Conservation (phyloP, 228 moss, liverwort and hornwort species). For the Sphagnum magellanicum region DNA sequence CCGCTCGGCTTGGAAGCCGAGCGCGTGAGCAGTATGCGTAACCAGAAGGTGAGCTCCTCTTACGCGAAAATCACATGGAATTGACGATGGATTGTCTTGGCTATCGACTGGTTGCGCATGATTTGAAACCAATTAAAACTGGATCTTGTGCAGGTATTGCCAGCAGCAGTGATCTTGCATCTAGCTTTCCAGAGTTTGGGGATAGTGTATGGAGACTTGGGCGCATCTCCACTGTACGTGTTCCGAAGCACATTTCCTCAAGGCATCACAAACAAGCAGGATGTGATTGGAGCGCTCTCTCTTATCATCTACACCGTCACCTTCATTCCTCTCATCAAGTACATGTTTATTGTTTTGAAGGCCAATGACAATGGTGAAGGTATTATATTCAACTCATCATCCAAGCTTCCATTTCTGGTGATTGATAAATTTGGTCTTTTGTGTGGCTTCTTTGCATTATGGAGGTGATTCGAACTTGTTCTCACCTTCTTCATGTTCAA, state of each 20-base stretch:
- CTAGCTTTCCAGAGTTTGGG: conserved; percentile 8
- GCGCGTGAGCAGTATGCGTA: conserved; percentile 46
- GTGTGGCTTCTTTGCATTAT: no score
- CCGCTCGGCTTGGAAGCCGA: conserved; percentile 81
- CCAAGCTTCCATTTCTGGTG: no score
- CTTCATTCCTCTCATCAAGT: conserved; percentile 5
- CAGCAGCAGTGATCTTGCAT: neutral
- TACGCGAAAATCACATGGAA: no score
- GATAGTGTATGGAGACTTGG: conserved; percentile 8
- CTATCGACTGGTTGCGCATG: no score
- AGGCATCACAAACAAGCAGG: neutral
- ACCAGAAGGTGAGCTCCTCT: conserved; percentile 20
- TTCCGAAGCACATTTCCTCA: conserved; percentile 7
- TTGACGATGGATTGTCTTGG: no score
- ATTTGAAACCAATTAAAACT: no score
- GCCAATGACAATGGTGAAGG: conserved; percentile 11
- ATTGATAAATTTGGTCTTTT: no score
- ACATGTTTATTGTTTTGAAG: conserved; percentile 6
- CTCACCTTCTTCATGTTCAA: no score
- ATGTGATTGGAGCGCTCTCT: conserved; percentile 4
- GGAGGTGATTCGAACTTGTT: no score
- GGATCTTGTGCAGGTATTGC: neutral
- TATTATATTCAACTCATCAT: neutral
- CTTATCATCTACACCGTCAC: conserved; percentile 8
- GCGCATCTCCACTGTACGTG: conserved; percentile 6